Evolutionary conservation across 202 grass and related monocot genomes (phyloP).

Genomic region (Brachypodium distachyon): DNA sequence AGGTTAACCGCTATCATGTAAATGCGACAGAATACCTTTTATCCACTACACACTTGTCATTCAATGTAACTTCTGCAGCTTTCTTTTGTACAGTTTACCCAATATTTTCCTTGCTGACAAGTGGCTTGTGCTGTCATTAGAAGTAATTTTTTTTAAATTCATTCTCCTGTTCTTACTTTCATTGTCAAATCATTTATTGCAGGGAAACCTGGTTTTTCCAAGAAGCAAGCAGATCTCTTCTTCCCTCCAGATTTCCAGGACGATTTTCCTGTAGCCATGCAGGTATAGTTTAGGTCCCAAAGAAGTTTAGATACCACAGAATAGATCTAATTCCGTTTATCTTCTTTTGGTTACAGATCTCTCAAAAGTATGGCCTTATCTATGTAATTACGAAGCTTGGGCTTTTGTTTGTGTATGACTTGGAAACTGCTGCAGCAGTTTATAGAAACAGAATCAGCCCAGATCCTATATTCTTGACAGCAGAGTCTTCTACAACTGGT

Average conservation of each 20-base stretch:
- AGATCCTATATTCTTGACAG: constrained; percentile 94
- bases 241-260: constrained; percentile 96
- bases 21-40: background rate
- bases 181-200: constrained; percentile 12
- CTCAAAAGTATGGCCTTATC: constrained; percentile 85
- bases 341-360: constrained; percentile 20
- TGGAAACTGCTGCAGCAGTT: constrained; percentile 68
- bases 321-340: constrained; percentile 13
- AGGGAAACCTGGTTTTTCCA: constrained; percentile 82
- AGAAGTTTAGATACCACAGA: background rate
- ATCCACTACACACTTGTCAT: background rate
- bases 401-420: constrained; percentile 93
- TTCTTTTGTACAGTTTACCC: background rate
- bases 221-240: constrained; percentile 97
- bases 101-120: background rate
- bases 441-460: constrained; percentile 85
- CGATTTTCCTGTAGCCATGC: constrained; percentile 95
- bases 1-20: background rate
- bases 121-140: background rate
- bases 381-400: constrained; percentile 97
- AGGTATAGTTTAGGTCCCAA: constrained; percentile 36
- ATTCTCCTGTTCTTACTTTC: background rate
- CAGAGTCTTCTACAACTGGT: constrained; percentile 67
- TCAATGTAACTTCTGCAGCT: background rate
- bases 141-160: background rate